Base-by-base conservation (phyloP, 805 yeast genomes). In the Phaffomyces opuntiae region DNA sequence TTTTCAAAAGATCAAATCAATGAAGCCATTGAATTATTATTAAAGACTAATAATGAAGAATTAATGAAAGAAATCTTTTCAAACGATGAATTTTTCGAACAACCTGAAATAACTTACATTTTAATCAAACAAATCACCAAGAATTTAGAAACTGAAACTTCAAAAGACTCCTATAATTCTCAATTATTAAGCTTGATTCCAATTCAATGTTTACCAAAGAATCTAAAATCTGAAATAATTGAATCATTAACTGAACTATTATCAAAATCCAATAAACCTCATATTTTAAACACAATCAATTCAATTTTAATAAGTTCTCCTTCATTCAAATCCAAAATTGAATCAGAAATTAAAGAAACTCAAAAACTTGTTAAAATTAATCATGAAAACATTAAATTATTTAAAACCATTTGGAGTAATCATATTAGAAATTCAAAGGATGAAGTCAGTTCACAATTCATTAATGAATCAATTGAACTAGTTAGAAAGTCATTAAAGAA, bases 241-340 rank as follows among this genome's bases (percentile, higher is more conserved):
- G 55, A 69, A 37, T 46, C 42, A 4, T 41, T 67, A 7, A 36
- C 56, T 5, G 21, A 35, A 7, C 40, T 9, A 37, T 53, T 49
- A 17, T 31, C 47, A 7, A 35, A 36, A 4, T 29, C 38, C 3
- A 9, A 16, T 1, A 60, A 53, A 36, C 32, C 44, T 1, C 36
- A 51, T 1, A 27, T 43, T 0, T 25, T 60, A 14, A 49, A 59
- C 31, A 46, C 51, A 3, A 49, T 80, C n/a, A 26, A 50, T 4
- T 73, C 72, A 46, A 51, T 80, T 12, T 57, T 80, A 27, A 44
- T 41, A 13, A 54, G 58, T 9, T 67, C 72, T 9, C 85, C 87
- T 7, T 74, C 84, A 0, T 75, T 70, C 55, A 76, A 66, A 53
- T 73, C 87, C 0, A 52, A 55, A 1, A 51, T 82, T 12, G 90